These are phyloP conservation scores for Durusdinium trenchii DNA, from an alignment of 73 alveolate genomes.

Conservation along the genomic window DNA sequence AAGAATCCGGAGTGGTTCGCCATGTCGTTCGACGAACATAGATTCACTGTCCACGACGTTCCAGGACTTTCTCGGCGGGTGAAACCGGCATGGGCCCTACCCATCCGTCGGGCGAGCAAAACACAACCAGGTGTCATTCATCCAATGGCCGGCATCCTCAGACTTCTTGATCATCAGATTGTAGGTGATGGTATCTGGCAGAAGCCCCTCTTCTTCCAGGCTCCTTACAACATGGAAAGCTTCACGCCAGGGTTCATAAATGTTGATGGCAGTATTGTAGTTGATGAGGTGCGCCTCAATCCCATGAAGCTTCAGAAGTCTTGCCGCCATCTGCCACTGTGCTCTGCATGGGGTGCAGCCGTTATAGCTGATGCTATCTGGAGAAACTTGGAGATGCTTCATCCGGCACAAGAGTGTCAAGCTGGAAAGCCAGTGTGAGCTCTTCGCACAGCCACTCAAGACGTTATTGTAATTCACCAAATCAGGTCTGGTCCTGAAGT, in stretches of 20 bases:
- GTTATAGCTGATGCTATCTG: slow-evolving; percentile 10
- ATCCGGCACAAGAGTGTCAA: not conserved
- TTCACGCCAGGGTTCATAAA: not conserved
- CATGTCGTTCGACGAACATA: too few relatives aligned
- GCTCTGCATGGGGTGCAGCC: not conserved
- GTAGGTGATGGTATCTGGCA: slow-evolving; percentile 3
- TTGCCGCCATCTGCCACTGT: not conserved
- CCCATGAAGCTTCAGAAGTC: not conserved
- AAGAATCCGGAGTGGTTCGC: too few relatives aligned
- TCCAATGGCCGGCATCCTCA: not conserved
- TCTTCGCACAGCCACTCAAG: not conserved
- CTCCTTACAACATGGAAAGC: not conserved
- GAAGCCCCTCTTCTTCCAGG: not conserved
- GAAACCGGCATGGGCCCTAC: too few relatives aligned
- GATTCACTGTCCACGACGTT: too few relatives aligned
- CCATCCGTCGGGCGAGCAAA: too few relatives aligned
- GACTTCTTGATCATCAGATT: not conserved
- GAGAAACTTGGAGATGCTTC: not conserved
- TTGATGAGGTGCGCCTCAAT: not conserved
- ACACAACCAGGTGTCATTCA: too few relatives aligned
- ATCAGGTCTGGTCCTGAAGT: not conserved
- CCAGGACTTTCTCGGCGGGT: too few relatives aligned
- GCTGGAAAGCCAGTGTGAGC: not conserved
- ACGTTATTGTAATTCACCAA: not conserved
- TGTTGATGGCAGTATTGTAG: slow-evolving; percentile 10